Base-by-base conservation (phyloP, 768 basidiomycete genomes). In the Tulasnella sp. region DNA sequence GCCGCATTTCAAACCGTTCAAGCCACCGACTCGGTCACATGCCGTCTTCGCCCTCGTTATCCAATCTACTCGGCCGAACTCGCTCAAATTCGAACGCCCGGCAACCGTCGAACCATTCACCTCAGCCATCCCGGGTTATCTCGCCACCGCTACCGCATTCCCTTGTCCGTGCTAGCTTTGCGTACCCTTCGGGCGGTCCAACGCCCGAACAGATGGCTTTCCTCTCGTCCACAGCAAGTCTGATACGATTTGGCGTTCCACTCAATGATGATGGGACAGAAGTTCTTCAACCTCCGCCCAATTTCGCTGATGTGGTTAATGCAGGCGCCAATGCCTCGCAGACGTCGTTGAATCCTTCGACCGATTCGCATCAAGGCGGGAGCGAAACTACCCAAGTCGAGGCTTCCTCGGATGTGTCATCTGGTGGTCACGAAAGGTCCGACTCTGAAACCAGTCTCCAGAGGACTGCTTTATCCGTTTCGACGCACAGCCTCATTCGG, bases 121-220 rank as follows among this genome's bases (percentile, higher is more conserved):
- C 10, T 93, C 93, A 27, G 86, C 88, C 76, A 90, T 94, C 81
- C 56, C 62, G 75, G 38, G 75, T 31, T 52, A 95, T 95, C 79
- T 94, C 93, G 7, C 83, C 92, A 6, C 94, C 94, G 9, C 88
- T 95, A 12, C 88, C 91, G 8, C 92, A 95, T 83, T 95, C 94
- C 16, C 86, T 89, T 38, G 86, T 89, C 31, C 90, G 92, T 34
- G 91, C 93, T 1, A 91, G 92, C 83, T 92, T 94, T 81, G 88
- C 88, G 24, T 93, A 90, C 82, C 92, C 92, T 1, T 88, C 88
- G 81, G 81, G 87, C 10, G 92, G 92, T 0, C 90, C 90, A 3
- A 92, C 92, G 9, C 80, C 83, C 0, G 89, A 89, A 58, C 89
- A 90, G 81, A 84, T 95, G 80, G 91, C 88, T 83, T 86, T 94